phyloP scores from a whole-genome alignment of 2,329 filamentous ascomycete genomes.

The Penicillium rolfsii region DNA sequence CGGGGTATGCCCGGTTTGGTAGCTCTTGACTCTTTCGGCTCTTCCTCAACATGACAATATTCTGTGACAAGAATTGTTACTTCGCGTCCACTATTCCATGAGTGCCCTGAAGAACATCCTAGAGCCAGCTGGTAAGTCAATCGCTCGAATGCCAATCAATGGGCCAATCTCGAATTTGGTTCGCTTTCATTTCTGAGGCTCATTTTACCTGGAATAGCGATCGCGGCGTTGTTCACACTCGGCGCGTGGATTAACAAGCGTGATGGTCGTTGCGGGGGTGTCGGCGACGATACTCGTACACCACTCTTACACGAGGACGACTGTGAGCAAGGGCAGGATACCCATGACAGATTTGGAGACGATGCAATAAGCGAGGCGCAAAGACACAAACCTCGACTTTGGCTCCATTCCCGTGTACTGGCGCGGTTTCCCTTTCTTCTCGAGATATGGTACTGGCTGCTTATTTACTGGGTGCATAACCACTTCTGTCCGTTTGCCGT shows the following conservation, averaged over 20 bases:
- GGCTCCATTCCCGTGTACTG: conserved; percentile 29
- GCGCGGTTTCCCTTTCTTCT: conserved; percentile 36
- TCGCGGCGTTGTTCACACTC: conserved; percentile 10
- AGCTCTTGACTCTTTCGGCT: not conserved
- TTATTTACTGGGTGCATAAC: conserved; percentile 37
- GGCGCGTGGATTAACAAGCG: conserved; percentile 15
- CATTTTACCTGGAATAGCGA: conserved; percentile 7
- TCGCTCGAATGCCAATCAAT: not conserved
- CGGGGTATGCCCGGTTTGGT: not conserved
- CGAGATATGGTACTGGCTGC: conserved; percentile 41
- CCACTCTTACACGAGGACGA: not conserved
- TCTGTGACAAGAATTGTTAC: not conserved
- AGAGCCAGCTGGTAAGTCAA: conserved; percentile 15
- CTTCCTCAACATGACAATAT: not conserved
- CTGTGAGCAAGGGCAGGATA: not conserved
- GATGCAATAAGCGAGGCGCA: not conserved
- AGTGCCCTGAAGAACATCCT: conserved; percentile 7
- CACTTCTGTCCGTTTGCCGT: no score
- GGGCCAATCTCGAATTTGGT: not conserved
- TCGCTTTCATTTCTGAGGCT: not conserved
- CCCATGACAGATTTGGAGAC: conserved; percentile 6
- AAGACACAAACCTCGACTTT: not conserved
- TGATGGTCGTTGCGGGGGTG: not conserved
- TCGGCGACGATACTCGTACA: not conserved
- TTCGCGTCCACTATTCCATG: not conserved